Percentiles rank a stretch among this genome's conserved stretches.
Conservation (phyloP, 352 stramenopile species). For the Blastocystis sp. region DNA sequence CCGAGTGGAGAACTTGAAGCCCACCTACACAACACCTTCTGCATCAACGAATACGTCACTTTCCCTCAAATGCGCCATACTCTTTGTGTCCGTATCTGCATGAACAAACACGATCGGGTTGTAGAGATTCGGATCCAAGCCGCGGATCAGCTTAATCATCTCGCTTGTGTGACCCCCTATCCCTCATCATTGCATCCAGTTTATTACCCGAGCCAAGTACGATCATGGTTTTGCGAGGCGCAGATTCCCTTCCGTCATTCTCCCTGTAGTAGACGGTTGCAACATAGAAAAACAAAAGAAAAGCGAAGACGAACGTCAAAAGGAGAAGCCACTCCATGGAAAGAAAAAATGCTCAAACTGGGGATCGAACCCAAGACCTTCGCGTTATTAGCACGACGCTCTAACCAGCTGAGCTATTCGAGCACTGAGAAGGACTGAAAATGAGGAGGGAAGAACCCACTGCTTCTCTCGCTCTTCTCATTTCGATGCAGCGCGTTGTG, state of each 20-base stretch:
- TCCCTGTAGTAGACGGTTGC: neutral
- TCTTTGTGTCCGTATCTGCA: conserved; percentile 74
- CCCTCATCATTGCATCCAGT: neutral
- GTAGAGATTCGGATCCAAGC: conserved; percentile 80
- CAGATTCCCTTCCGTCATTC: conserved; percentile 11
- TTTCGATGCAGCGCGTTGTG: conserved; percentile 79
- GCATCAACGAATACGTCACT: conserved; percentile 77
- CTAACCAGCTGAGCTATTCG: conserved; percentile 69
- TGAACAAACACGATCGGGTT: conserved; percentile 84
- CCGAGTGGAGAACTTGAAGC: conserved; percentile 75
- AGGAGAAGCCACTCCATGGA: conserved; percentile 8
- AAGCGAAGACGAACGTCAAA: conserved; percentile 12
- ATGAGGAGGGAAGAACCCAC: neutral
- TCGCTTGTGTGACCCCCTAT: conserved; percentile 86
- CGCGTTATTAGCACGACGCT: conserved; percentile 69
- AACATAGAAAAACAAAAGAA: conserved; percentile 47
- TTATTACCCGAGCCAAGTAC: conserved; percentile 71
- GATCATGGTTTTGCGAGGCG: conserved; percentile 56
- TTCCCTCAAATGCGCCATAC: neutral
- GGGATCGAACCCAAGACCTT: conserved; percentile 68
- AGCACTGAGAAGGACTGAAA: neutral
- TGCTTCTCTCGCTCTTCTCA: neutral
- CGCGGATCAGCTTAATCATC: conserved; percentile 87
- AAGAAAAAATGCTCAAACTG: conserved; percentile 66
- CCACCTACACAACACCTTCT: conserved; percentile 71